These are phyloP conservation scores for Aurifilum marmelostoma DNA, from an alignment of 2,329 filamentous ascomycete genomes.

Conservation along the genomic window DNA sequence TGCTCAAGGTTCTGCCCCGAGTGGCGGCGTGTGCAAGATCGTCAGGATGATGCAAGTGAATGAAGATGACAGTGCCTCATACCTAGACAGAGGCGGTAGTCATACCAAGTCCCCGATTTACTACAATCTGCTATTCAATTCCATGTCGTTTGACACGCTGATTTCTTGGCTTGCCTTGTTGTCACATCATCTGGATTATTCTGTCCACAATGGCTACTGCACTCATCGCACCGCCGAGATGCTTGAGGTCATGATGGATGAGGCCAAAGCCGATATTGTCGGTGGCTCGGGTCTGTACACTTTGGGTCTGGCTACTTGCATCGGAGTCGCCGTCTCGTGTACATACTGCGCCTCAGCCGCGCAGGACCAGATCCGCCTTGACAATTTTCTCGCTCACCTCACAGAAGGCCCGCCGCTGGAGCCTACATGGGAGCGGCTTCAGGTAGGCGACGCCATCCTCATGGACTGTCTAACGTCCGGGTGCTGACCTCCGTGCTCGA, in stretches of 20 bases:
- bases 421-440: neutral
- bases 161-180: too few relatives aligned
- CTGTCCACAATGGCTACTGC: neutral
- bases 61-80: neutral
- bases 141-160: too few relatives aligned
- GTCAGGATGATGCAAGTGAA: neutral
- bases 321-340: conserved; percentile 1
- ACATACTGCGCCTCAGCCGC: neutral
- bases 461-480: neutral
- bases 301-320: conserved; percentile 3
- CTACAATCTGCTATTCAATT: too few relatives aligned
- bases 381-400: conserved; percentile 7
- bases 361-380: neutral
- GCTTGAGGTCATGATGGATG: conserved; percentile 11
- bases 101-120: neutral
- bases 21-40: neutral
- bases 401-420: neutral
- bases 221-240: neutral
- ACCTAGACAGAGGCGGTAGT: neutral
- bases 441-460: neutral
- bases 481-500: neutral
- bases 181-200: too few relatives aligned
- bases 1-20: neutral
- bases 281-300: neutral
- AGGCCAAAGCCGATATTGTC: conserved; percentile 6